Evolutionary conservation across 192 early-diverging fungal genomes (phyloP).

Genomic region (Linnemannia elongata): DNA sequence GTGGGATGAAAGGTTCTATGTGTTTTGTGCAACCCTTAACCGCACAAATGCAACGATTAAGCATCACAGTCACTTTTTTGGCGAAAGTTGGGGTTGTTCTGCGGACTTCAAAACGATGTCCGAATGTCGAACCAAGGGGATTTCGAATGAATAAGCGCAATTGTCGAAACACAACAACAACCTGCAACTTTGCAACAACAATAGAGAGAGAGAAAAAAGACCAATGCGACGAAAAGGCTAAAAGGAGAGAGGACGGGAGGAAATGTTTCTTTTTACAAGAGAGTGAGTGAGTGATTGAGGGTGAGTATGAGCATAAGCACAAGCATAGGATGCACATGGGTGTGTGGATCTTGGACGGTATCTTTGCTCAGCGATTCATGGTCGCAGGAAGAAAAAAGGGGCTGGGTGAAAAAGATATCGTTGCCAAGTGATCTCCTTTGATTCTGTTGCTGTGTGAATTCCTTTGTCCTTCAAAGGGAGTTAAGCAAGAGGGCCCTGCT

Average conservation of each 20-base stretch:
- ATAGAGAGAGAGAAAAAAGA: neutral
- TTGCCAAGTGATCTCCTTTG: neutral
- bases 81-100: constrained; percentile 1
- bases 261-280: neutral
- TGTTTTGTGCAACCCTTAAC: neutral
- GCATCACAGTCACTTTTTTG: constrained; percentile 3
- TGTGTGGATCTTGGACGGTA: neutral
- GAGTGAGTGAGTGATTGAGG: neutral
- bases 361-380: constrained; percentile 5
- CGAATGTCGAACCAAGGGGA: constrained; percentile 1
- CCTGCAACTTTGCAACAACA: too few species aligned
- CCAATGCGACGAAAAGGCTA: neutral
- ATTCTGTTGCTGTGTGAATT: neutral
- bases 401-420: neutral
- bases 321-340: neutral
- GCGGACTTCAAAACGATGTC: constrained; percentile 32
- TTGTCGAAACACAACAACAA: constrained; percentile 14
- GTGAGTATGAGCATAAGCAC: neutral
- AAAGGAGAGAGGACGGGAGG: neutral
- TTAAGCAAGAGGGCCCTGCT: neutral
- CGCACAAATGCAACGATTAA: neutral
- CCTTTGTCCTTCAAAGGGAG: neutral
- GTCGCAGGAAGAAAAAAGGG: neutral
- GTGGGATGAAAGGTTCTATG: neutral
- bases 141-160: constrained; percentile 56